Conservation (phyloP, 768 basidiomycete species). For the Myochromella boudieri region DNA sequence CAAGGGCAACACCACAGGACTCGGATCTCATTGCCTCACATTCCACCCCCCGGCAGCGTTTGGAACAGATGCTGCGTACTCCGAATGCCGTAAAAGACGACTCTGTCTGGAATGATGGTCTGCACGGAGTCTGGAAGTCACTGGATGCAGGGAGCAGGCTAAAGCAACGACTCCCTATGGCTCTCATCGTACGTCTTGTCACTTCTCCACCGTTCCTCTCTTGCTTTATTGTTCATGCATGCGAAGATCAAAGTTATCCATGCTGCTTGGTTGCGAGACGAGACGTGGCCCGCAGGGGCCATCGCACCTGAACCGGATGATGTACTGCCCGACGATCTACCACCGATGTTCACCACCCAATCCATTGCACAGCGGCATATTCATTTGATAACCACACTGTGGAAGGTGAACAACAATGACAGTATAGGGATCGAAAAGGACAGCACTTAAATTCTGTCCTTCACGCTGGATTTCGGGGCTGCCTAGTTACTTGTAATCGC, state of each 20-base stretch:
- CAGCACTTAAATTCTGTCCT: too few relatives aligned
- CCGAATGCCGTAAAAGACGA: slow-evolving; percentile 51
- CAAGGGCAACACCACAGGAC: slow-evolving; percentile 17
- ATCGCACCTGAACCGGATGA: slow-evolving; percentile 66
- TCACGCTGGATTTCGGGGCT: too few relatives aligned
- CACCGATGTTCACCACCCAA: slow-evolving; percentile 14
- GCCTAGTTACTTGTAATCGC: too few relatives aligned
- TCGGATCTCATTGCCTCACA: slow-evolving; percentile 26
- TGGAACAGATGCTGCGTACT: slow-evolving; percentile 48
- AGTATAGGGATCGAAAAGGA: slow-evolving; percentile 4
- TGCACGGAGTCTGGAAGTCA: slow-evolving; percentile 64
- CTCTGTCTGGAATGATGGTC: slow-evolving; percentile 52
- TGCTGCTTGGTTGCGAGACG: slow-evolving; percentile 73
- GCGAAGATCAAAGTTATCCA: slow-evolving; percentile 70
- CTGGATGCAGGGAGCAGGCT: slow-evolving; percentile 58
- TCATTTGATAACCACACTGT: slow-evolving; percentile 27
- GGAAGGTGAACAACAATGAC: slow-evolving; percentile 20
- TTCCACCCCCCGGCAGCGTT: slow-evolving; percentile 44
- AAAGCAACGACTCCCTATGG: slow-evolving; percentile 61
- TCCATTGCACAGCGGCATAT: slow-evolving; percentile 9
- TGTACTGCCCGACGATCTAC: slow-evolving; percentile 25
- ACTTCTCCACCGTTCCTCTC: slow-evolving; percentile 3
- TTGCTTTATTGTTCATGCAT: slow-evolving; percentile 15
- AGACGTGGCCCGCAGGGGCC: slow-evolving; percentile 71
- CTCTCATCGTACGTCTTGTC: slow-evolving; percentile 52